These are phyloP conservation scores for Hygrophila difformis DNA, from an alignment of 257 asterid species.

Conservation along the genomic window DNA sequence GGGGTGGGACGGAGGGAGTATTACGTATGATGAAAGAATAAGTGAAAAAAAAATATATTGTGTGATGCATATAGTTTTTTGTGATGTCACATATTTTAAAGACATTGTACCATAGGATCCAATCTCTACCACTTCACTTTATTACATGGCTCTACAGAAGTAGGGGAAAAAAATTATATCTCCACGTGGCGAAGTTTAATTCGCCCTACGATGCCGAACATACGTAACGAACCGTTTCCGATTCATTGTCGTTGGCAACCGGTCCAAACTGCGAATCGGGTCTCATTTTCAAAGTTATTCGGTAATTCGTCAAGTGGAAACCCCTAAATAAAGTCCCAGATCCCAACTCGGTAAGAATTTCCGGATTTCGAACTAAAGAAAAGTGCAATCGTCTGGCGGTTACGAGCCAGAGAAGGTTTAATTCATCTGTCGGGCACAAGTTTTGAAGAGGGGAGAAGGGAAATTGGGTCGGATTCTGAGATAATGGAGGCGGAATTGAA, in stretches of 20 bases:
- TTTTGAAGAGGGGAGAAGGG: background rate
- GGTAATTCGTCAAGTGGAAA: conserved; percentile 2
- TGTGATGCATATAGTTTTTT: no score
- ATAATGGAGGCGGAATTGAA: conserved; percentile 60
- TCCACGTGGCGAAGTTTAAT: conserved; percentile 20
- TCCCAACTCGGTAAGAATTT: conserved; percentile 7
- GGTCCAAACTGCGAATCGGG: background rate
- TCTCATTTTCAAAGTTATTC: conserved; percentile 1
- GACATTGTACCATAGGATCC: no score
- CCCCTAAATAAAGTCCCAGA: conserved; percentile 7
- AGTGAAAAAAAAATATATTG: no score
- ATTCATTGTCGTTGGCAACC: conserved; percentile 9
- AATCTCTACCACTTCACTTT: no score
- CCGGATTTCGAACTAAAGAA: background rate
- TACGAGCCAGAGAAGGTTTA: background rate
- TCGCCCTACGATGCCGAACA: conserved; percentile 2
- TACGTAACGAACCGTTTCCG: conserved; percentile 23
- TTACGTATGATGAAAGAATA: no score
- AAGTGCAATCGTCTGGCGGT: background rate
- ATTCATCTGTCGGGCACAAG: background rate
- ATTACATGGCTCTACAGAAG: no score
- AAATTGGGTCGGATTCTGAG: conserved; percentile 5
- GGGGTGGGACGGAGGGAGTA: no score
- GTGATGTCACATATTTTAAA: no score
- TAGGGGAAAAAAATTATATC: no score